Base-by-base conservation (phyloP, 2,329 filamentous ascomycete species). In the Aspergillus sp. region DNA sequence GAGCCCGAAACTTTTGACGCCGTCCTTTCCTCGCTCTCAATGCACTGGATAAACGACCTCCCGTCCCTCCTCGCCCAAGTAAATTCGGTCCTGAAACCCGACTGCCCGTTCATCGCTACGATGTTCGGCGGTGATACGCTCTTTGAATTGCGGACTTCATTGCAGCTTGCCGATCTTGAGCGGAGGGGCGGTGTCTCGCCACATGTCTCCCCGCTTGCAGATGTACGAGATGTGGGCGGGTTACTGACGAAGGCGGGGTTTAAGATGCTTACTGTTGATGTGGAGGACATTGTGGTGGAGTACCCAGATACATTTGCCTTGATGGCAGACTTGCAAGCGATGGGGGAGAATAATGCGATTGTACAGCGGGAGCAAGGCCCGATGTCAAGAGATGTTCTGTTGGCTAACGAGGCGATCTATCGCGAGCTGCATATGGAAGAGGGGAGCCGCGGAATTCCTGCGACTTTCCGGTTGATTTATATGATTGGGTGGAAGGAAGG, bases 401-500 rank as follows among this genome's bases (percentile, higher is more conserved):
- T 97, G 42, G 95, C 95, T 7, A 89, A 86, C 24, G 90, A 98
- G 63, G 90, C 86, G 41, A 96, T 99, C 56, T 99, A 99, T 72
- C 83, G 86, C 48, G 87, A 89, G 70, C 77, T 99, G 56, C 92
- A 99, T 74, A 93, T 90, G 17, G 92, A 96, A 67, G 83, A 87
- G 43, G 89, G 90, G 84, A 18, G 69, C 20, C 69, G 72, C 39
- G 75, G 76, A 1, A 81, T 95, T 60, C 95, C 95, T 1, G 95
- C 95, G 1, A 99, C 95, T 0, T 99, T 97, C 71, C 84, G 95
- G 65, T 83, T 96, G 66, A 97, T 99, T 60, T 96, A 95, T 74
- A 97, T 98, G 93, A 99, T 99, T 75, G 95, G 95, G 0, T 99
- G 95, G 95, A 96, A 93, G 71, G 90, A 93, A 64, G 88, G 90